phyloP scores from a whole-genome alignment of 805 yeast species.

The Barnettozyma siamensis region DNA sequence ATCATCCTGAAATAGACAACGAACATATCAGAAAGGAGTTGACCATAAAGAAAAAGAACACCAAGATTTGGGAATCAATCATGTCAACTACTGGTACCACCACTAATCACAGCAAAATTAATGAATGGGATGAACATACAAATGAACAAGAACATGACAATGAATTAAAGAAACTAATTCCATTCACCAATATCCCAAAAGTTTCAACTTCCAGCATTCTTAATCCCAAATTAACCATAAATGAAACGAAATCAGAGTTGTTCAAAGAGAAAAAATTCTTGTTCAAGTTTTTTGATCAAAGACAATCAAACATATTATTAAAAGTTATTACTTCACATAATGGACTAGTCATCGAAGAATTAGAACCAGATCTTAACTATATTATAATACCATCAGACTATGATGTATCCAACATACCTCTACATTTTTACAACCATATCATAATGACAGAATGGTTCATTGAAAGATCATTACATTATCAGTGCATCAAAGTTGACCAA shows the following conservation, averaged over 20 bases:
- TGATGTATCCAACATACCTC: slow-evolving; percentile 13
- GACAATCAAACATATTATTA: slow-evolving; percentile 33
- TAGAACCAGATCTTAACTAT: slow-evolving; percentile 6
- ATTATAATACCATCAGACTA: slow-evolving; percentile 20
- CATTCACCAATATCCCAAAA: slow-evolving; percentile 6
- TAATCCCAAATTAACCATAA: background rate
- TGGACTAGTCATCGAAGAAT: slow-evolving; percentile 29
- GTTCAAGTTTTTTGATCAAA: slow-evolving; percentile 35
- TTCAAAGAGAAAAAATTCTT: slow-evolving; percentile 40
- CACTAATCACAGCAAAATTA: slow-evolving; percentile 2
- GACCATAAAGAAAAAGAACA: slow-evolving; percentile 17
- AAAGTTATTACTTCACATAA: slow-evolving; percentile 41
- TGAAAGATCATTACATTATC: slow-evolving; percentile 64
- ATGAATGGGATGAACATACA: slow-evolving; percentile 21
- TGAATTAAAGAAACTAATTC: background rate
- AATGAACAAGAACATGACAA: slow-evolving; percentile 4
- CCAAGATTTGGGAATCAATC: slow-evolving; percentile 40
- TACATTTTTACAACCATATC: slow-evolving; percentile 13
- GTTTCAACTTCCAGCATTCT: slow-evolving; percentile 6
- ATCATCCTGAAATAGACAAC: background rate
- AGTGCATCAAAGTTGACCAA: slow-evolving; percentile 41
- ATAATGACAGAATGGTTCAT: slow-evolving; percentile 76
- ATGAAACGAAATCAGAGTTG: slow-evolving; percentile 20
- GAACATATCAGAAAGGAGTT: slow-evolving; percentile 14
- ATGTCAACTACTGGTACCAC: slow-evolving; percentile 13